Evolutionary conservation across 164 flowering plant genomes (phyloP).

Genomic region (Stephania yunnanensis): DNA sequence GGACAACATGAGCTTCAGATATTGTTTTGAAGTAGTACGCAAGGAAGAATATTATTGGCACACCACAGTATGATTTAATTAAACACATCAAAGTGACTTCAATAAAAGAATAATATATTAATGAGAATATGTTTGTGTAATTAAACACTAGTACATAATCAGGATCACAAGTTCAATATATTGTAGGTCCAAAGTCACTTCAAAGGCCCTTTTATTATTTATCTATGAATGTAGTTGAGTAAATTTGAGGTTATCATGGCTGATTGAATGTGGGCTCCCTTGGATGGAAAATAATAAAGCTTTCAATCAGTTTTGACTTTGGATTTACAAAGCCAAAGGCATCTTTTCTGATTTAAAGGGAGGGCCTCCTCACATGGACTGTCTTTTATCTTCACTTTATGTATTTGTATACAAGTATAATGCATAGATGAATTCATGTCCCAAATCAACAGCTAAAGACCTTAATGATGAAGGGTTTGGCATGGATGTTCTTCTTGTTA

Average conservation of each 20-base stretch:
- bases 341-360: constrained; percentile 8
- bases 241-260: constrained; percentile 6
- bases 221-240: not conserved
- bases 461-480: constrained; percentile 3
- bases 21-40: constrained; percentile 1
- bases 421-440: not conserved
- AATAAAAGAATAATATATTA: not conserved
- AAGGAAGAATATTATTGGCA: not conserved
- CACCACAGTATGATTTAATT: no score
- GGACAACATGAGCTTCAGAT: not conserved
- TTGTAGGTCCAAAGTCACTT: constrained; percentile 2
- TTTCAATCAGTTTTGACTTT: constrained; percentile 11
- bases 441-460: not conserved
- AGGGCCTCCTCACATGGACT: constrained; percentile 33
- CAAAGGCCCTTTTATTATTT: not conserved
- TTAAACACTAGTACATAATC: not conserved
- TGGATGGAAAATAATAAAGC: not conserved
- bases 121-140: not conserved
- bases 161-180: not conserved
- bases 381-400: constrained; percentile 17
- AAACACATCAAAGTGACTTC: not conserved
- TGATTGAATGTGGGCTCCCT: constrained; percentile 5
- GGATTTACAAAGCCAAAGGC: not conserved
- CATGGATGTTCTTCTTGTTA: not conserved
- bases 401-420: not conserved